These are phyloP conservation scores for Phytopythium mirpurense DNA, from an alignment of 352 stramenopile species.

Conservation along the genomic window DNA sequence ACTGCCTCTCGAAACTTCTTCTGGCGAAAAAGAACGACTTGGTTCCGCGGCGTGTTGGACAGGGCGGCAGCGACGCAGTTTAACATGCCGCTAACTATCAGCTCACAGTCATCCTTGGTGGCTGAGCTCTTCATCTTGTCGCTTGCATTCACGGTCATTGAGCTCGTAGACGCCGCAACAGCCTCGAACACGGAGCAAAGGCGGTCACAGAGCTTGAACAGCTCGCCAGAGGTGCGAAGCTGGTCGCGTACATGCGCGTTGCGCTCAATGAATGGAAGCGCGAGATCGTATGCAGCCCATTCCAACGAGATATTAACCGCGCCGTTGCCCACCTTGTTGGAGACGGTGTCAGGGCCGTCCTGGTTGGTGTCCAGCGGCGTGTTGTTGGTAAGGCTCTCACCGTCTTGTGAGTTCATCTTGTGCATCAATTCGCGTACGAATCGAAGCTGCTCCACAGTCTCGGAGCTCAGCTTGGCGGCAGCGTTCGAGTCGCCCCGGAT, in stretches of 20 bases:
- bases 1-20: conserved; percentile 23
- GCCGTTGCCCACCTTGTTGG: no score
- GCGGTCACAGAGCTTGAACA: conserved; percentile 39
- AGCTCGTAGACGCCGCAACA: neutral
- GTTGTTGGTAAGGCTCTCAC: neutral
- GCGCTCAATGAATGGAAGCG: conserved; percentile 45
- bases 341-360: neutral
- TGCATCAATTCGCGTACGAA: conserved; percentile 41
- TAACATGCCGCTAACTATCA: conserved; percentile 38
- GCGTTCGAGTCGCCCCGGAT: conserved; percentile 2
- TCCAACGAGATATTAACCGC: neutral
- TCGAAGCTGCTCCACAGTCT: conserved; percentile 29
- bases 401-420: conserved; percentile 29
- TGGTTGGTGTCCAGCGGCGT: neutral
- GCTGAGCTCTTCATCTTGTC: neutral
- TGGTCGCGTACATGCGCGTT: conserved; percentile 37
- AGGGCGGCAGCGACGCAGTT: conserved; percentile 34
- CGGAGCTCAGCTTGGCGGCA: neutral
- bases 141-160: neutral
- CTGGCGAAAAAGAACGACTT: conserved; percentile 48
- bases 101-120: conserved; percentile 2
- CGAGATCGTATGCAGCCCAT: conserved; percentile 43
- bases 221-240: conserved; percentile 50
- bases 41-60: conserved; percentile 36
- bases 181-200: conserved; percentile 13